Base-by-base conservation (phyloP, 2,329 filamentous ascomycete genomes). In the Colletotrichum liriopes region DNA sequence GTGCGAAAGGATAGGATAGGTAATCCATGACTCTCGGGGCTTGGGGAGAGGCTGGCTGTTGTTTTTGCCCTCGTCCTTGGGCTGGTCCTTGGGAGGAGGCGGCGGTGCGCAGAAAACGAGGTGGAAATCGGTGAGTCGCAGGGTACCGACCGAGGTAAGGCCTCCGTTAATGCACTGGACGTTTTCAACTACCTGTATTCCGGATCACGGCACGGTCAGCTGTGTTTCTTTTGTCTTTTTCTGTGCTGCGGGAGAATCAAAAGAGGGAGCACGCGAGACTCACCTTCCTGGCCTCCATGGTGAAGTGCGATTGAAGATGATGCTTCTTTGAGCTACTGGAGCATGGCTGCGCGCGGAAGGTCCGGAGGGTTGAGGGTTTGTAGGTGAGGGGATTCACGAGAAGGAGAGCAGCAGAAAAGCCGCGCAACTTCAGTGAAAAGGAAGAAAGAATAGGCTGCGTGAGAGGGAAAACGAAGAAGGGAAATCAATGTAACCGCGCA, bases 1-100 rank as follows among this genome's bases (percentile, higher is more conserved):
- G 78, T 92, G 90, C 51, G 90, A 90, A 78, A 99, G 94, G 83
- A 98, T 95, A 32, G 96, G 95, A 82, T 95, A 99, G 20, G 96
- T 95, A 67, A 98, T 94, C 94, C 96, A 99, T 79, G 93, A 90
- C 82, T 98, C 94, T 79, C 91, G 83, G 62, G 78, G 77, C 73
- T 79, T 83, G 5, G 81, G 79, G 16, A 80, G 78, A 54, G 59
- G 39, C 32, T 64, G 45, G 16, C n/a, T 56, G 20, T 23, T 56
- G 32, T 39, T 39, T 6, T 62, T 23, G 18, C 75, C 39, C 12
- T 60, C 52, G 5, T 58, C 52, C 23, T 78, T 75, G 16, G 73
- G 62, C 16, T 76, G 41, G 20, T 78, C 66, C 70, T 72, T 74
- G 67, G 76, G 77, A 75, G 78, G 80, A 58, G 79, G 82, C 60